These are phyloP conservation scores for Oenanthe javanica DNA, from an alignment of 140 eudicot species.

Conservation along the genomic window DNA sequence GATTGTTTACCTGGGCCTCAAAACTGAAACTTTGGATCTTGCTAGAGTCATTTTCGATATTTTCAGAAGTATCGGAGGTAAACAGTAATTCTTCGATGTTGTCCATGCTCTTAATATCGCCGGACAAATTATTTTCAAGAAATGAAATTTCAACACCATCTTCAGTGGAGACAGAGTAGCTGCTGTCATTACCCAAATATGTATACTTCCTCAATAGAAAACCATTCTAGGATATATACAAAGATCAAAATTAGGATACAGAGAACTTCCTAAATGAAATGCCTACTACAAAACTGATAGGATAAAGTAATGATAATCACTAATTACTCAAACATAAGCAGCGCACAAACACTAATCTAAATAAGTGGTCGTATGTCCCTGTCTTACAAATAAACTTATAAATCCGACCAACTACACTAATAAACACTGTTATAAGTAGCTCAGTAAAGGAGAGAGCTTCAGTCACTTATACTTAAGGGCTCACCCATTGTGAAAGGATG, in stretches of 20 bases:
- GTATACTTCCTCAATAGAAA: constrained; percentile 63
- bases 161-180: constrained; percentile 60
- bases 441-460: background rate
- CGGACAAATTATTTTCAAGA: constrained; percentile 37
- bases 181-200: constrained; percentile 81
- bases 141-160: constrained; percentile 71
- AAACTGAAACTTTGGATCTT: constrained; percentile 69
- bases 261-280: background rate
- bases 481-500: background rate
- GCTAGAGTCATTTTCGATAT: constrained; percentile 28
- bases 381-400: background rate
- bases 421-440: background rate
- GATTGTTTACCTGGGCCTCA: constrained; percentile 71
- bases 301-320: background rate
- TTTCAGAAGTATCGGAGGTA: constrained; percentile 32
- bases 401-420: background rate
- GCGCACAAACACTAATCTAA: background rate
- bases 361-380: background rate
- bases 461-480: background rate
- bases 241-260: background rate
- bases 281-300: background rate
- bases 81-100: constrained; percentile 31
- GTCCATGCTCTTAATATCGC: constrained; percentile 20
- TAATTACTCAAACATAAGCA: background rate
- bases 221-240: constrained; percentile 49